A percentile compares a stretch with the other conserved stretches of the same genome.
Conservation (phyloP, 1,284 basidiomycete genomes). For the Coniferiporia weirii region DNA sequence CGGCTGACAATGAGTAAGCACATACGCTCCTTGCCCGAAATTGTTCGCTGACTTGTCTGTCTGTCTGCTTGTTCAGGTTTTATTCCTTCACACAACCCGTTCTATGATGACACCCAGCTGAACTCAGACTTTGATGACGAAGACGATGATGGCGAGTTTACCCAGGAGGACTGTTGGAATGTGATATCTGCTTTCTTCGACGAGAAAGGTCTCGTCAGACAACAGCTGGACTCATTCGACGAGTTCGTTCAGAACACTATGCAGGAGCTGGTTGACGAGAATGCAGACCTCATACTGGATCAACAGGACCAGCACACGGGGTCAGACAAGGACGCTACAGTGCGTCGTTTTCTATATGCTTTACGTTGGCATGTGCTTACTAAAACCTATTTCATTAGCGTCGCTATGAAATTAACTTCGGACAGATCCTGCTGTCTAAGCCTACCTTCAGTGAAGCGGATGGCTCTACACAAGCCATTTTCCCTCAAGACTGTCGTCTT, state of each 20-base stretch:
- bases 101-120: constrained; percentile 22
- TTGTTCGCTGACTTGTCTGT: constrained; percentile 1
- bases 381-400: constrained; percentile 42
- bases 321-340: constrained; percentile 64
- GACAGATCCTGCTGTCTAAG: constrained; percentile 94
- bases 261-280: constrained; percentile 98
- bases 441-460: constrained; percentile 95
- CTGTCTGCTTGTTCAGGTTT: neutral
- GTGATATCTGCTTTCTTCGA: constrained; percentile 96
- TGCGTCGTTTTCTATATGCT: constrained; percentile 22
- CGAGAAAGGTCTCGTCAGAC: constrained; percentile 95
- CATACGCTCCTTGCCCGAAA: neutral
- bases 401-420: constrained; percentile 96
- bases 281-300: constrained; percentile 88
- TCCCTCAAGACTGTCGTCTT: constrained; percentile 95
- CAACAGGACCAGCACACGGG: constrained; percentile 95
- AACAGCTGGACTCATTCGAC: constrained; percentile 98
- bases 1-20: constrained; percentile 7
- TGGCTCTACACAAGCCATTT: constrained; percentile 88
- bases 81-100: constrained; percentile 9
- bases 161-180: constrained; percentile 93
- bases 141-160: constrained; percentile 72
- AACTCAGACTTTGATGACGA: constrained; percentile 60
- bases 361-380: neutral
- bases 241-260: constrained; percentile 99